These are phyloP conservation scores for Saitozyma podzolica DNA, from an alignment of 768 basidiomycete species.

Conservation along the genomic window DNA sequence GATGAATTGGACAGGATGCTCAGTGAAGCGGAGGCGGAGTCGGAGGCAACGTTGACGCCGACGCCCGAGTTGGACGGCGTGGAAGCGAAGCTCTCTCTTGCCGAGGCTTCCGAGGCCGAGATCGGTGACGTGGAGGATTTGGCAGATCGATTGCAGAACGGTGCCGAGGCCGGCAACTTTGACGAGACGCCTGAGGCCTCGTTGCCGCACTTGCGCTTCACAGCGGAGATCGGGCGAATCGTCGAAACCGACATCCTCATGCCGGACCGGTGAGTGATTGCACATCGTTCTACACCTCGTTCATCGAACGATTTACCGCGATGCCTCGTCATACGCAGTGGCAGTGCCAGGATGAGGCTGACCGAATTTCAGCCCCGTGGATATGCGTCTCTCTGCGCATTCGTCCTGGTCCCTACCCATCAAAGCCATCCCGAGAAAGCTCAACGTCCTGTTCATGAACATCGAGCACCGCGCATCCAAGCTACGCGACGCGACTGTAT, in stretches of 20 bases:
- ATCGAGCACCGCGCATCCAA: no score
- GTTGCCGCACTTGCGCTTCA: background rate
- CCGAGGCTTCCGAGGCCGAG: background rate
- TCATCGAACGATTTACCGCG: background rate
- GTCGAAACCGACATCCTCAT: slow-evolving; percentile 10
- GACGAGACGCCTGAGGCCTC: background rate
- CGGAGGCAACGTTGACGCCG: no score
- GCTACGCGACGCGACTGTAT: no score
- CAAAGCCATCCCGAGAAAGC: no score
- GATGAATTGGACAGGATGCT: slow-evolving; percentile 10
- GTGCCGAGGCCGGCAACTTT: background rate
- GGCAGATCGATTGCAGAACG: background rate
- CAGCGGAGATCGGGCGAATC: background rate
- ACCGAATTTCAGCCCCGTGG: background rate
- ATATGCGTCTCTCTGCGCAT: background rate
- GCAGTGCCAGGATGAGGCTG: background rate
- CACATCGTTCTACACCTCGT: background rate
- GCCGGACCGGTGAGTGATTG: slow-evolving; percentile 4
- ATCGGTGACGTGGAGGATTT: background rate
- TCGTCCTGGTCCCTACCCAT: background rate
- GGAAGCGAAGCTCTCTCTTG: background rate
- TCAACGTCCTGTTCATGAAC: no score
- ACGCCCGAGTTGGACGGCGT: background rate
- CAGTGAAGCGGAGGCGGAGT: slow-evolving; percentile 6
- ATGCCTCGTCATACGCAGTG: background rate